Evolutionary conservation across 257 asterid genomes (phyloP).

Genomic region (Osmanthus fragrans): DNA sequence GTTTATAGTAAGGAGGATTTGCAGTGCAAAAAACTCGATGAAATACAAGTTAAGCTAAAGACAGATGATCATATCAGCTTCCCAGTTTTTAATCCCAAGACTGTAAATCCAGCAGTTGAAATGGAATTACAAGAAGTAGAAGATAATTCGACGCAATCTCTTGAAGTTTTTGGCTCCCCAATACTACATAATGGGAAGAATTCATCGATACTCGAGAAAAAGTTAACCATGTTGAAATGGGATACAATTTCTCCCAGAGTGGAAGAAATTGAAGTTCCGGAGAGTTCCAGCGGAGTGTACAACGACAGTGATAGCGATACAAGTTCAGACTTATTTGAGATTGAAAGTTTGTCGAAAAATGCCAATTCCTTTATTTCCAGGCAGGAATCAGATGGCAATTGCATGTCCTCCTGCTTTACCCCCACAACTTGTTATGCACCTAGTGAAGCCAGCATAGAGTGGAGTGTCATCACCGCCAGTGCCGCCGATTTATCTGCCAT

Average conservation of each 20-base stretch:
- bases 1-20: not conserved
- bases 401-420: constrained; percentile 32
- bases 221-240: constrained; percentile 49
- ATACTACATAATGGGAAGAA: constrained; percentile 23
- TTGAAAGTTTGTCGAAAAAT: constrained; percentile 63
- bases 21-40: constrained; percentile 25
- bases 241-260: constrained; percentile 49
- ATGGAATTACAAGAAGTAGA: constrained; percentile 27
- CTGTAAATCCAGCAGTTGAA: constrained; percentile 18
- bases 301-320: constrained; percentile 62
- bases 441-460: constrained; percentile 83
- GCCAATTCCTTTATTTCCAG: constrained; percentile 41
- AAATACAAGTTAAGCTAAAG: constrained; percentile 15
- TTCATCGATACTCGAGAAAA: constrained; percentile 33
- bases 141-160: constrained; percentile 24
- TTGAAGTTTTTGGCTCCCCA: constrained; percentile 45
- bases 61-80: constrained; percentile 23
- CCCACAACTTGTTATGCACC: constrained; percentile 62
- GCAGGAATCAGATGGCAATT: constrained; percentile 47
- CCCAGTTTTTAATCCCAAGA: constrained; percentile 28
- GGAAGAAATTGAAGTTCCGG: constrained; percentile 36
- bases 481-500: constrained; percentile 63
- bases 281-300: constrained; percentile 37
- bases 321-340: constrained; percentile 80
- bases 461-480: constrained; percentile 84